Base-by-base conservation (phyloP, 2,329 filamentous ascomycete species). In the Parastagonospora nodorum region DNA sequence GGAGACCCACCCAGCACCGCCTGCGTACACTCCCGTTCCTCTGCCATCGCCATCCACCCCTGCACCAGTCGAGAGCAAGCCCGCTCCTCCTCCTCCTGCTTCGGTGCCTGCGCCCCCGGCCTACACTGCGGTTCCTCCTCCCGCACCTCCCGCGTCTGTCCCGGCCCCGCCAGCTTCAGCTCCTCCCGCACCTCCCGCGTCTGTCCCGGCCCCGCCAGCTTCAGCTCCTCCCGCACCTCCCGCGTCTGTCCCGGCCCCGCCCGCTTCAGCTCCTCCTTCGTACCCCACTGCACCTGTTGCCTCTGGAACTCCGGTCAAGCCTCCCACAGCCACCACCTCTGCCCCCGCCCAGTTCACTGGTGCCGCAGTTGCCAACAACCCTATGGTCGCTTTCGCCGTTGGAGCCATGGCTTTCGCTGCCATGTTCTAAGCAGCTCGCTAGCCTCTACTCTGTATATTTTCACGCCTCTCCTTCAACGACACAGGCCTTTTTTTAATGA, bases 351-450 rank as follows among this genome's bases (percentile, higher is more conserved):
- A 61, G 55, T 68, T 51, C 59, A 67, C 63, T 51, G 65, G 65
- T 35, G 62, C 61, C 8, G 65, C 62, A n/a, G 42, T 32, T 44
- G 45, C 55, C 40, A 64, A 57, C 55, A 66, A 60, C 57, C 64
- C 62, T 19, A 36, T 66, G n/a, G 58, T 43, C 12, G 65, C 57
- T 35, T 46, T 68, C 32, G 42, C 66, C 24, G 64, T 57, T 50
- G 65, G 59, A 50, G 64, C 60, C 12, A 45, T 59, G 16, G 65
- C 62, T 29, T 31, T 68, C 29, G 53, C 52, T 37, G 51, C 54
- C 48, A 37, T 66, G 48, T 59, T 50, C 42, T 68, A 61, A 58
- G 38, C 30, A 10, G n/a, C 16, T 28, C 11, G 15, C 8, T 14
- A 2, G 8, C 11, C 11, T 19, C 24, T 15, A 12, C 27, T 16